These are phyloP conservation scores for Penicillium sclerotigenum DNA, from an alignment of 2,329 filamentous ascomycete species.

Conservation along the genomic window DNA sequence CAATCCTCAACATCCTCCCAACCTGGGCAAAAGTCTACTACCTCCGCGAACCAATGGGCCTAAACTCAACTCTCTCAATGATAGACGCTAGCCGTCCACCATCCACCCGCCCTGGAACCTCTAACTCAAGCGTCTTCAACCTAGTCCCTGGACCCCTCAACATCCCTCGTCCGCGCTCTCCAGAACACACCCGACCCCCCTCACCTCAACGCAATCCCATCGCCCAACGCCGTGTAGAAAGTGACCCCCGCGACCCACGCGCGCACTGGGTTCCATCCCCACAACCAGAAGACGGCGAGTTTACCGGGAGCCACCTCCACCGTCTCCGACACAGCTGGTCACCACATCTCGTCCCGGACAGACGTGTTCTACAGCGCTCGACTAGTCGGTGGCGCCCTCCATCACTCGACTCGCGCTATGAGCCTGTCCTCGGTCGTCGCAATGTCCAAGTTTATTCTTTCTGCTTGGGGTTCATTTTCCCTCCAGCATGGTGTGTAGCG, in stretches of 20 bases:
- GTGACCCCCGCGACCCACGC: constrained; percentile 42
- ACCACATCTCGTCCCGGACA: constrained; percentile 66
- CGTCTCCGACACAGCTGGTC: constrained; percentile 65
- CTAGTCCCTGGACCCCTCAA: constrained; percentile 33
- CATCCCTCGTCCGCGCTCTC: constrained; percentile 17
- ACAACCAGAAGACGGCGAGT: constrained; percentile 20
- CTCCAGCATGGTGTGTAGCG: constrained; percentile 77
- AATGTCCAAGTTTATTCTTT: constrained; percentile 75
- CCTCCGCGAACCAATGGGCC: constrained; percentile 59
- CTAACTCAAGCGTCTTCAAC: constrained; percentile 32
- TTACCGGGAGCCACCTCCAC: constrained; percentile 33
- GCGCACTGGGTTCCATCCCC: constrained; percentile 42
- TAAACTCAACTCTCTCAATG: constrained; percentile 45
- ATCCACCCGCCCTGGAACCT: constrained; percentile 29
- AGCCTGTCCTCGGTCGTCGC: constrained; percentile 60
- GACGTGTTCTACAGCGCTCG: constrained; percentile 52
- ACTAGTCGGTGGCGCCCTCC: constrained; percentile 70
- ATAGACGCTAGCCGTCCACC: constrained; percentile 27
- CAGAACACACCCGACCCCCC: constrained; percentile 5
- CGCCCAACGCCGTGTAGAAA: constrained; percentile 24
- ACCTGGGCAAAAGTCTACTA: constrained; percentile 64
- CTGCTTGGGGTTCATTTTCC: constrained; percentile 72
- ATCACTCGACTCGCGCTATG: constrained; percentile 63
- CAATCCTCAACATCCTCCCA: constrained; percentile 44
- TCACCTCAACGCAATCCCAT: constrained; percentile 7